Evolutionary conservation across 306 rosid genomes (phyloP).

Genomic region (Cicer yamashitae): DNA sequence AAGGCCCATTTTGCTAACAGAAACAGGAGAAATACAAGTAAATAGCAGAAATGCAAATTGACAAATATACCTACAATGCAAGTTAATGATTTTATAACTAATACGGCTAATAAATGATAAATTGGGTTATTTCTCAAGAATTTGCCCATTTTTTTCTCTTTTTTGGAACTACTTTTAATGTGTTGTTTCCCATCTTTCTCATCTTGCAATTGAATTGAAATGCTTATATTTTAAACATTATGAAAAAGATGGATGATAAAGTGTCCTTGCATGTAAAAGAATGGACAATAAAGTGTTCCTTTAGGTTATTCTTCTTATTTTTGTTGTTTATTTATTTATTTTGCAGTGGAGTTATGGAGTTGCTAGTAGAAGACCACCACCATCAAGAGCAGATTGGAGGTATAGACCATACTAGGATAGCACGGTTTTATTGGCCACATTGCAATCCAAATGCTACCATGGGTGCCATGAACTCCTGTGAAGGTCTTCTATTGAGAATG

Average conservation of each 20-base stretch:
- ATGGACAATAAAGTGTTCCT: constrained; percentile 20
- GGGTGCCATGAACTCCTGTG: constrained; percentile 14
- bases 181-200: constrained; percentile 3
- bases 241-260: constrained; percentile 8
- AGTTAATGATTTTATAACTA: constrained; percentile 24
- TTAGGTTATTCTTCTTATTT: background rate
- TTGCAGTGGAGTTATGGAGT: constrained; percentile 96
- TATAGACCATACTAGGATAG: constrained; percentile 82
- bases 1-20: background rate
- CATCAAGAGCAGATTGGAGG: constrained; percentile 95
- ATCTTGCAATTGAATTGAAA: constrained; percentile 6
- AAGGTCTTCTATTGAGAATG: constrained; percentile 19
- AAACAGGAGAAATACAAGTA: constrained; percentile 17
- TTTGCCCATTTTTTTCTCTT: background rate
- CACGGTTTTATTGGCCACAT: constrained; percentile 21
- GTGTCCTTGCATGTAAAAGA: constrained; percentile 18
- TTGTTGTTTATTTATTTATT: constrained; percentile 3
- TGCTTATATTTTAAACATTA: background rate
- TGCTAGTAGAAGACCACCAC: constrained; percentile 77
- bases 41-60: constrained; percentile 19
- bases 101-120: background rate
- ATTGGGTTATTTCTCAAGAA: constrained; percentile 1
- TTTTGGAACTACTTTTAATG: constrained; percentile 6
- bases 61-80: constrained; percentile 7
- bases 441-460: constrained; percentile 13